Evolutionary conservation across 1,284 basidiomycete species (phyloP), one percentile per base, ranked within the genome.

Genomic region (Paramarasmius palmivorus): DNA sequence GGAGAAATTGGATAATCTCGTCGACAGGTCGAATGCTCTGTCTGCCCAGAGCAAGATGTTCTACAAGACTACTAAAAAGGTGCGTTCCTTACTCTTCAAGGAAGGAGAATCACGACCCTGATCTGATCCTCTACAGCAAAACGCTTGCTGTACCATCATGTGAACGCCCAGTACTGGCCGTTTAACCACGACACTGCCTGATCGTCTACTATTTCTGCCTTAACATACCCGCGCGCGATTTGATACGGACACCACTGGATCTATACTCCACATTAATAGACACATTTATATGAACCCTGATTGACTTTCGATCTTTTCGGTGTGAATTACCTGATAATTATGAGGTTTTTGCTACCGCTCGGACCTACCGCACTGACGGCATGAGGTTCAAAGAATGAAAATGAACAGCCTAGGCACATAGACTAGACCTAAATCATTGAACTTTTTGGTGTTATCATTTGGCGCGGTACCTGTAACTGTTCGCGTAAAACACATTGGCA

Each of bases 1-100:
- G 38, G 96, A 99, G 81, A 97, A 95, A 73, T 82, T 99, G 45
- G 96, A 99, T 72, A 95, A 95, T 70, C 79, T 99, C 19, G 96
- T 99, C 2, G 96, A 98, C 64, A 84, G 95, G 49, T 98, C 95
- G 42, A 93, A 93, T 59, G 90, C 91, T 4, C 76, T 99, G 38
- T 95, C 93, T 25, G 77, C 86, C 25, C 93, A 95, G 74, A 93
- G 86, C 75, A 98, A 98, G 83, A 90, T 91, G 83, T 95, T 96
- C 68, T 93, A 92, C 75, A 94, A 94, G 82, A 93, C 92, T 4
- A 90, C 92, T 2, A 93, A 92, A 82, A 94, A 93, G 83, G 92
- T 92, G 55, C 44, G 80, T 66, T 46, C 38, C 49, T 57, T 49
- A 55, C 46, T 54, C 48, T 35, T 14, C 23, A 49, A 44, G 7